phyloP scores from a whole-genome alignment of 106 monocot species.

The Acorus calamus region DNA sequence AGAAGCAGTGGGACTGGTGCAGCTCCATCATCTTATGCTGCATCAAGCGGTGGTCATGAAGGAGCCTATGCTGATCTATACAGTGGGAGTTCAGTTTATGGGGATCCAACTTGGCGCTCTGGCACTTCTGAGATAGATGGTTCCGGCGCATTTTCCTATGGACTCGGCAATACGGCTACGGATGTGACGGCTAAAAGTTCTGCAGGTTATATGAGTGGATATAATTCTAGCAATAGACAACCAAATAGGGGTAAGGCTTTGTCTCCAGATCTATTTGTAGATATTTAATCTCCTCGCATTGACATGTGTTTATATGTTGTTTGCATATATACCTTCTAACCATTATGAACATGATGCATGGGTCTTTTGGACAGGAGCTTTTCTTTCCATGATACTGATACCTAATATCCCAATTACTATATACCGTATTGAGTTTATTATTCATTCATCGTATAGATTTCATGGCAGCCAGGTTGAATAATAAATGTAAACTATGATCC shows the following conservation, averaged over 20 bases:
- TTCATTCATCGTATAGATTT: too few species aligned
- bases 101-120: conserved; percentile 49
- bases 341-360: too few species aligned
- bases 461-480: too few species aligned
- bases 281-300: too few species aligned
- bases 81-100: conserved; percentile 37
- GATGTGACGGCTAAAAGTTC: conserved; percentile 33
- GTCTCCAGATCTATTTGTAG: too few species aligned
- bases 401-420: too few species aligned
- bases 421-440: too few species aligned
- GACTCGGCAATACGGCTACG: conserved; percentile 30
- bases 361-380: too few species aligned
- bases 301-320: too few species aligned
- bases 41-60: conserved; percentile 31
- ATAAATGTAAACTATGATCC: too few species aligned
- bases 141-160: conserved; percentile 56
- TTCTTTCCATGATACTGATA: too few species aligned
- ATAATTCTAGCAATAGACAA: conserved; percentile 42
- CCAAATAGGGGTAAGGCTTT: conserved; percentile 46
- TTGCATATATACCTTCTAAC: too few species aligned
- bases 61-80: conserved; percentile 36
- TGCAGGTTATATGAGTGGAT: conserved; percentile 35
- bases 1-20: conserved; percentile 26
- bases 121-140: conserved; percentile 46
- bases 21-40: conserved; percentile 20